Evolutionary conservation across 805 yeast species (phyloP).

Genomic region (Wickerhamomyces hampshirensis): DNA sequence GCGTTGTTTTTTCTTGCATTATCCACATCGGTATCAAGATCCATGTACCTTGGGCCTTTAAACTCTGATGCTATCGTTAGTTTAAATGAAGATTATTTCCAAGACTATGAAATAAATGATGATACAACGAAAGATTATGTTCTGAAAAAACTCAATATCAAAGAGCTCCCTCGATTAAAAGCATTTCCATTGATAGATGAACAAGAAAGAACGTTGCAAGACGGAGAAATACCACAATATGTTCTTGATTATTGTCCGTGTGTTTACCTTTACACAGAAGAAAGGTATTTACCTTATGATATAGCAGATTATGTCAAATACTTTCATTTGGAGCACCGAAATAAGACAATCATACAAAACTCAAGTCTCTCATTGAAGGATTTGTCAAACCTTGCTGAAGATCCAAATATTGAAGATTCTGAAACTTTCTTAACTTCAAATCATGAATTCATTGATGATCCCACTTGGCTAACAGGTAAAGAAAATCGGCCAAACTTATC

Average conservation of each 20-base stretch:
- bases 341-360: slow-evolving; percentile 40
- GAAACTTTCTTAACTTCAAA: slow-evolving; percentile 58
- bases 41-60: no score
- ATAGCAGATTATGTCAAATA: slow-evolving; percentile 62
- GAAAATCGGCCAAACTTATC: slow-evolving; percentile 62
- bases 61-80: background rate
- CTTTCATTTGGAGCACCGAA: slow-evolving; percentile 50
- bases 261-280: slow-evolving; percentile 87
- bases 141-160: slow-evolving; percentile 3
- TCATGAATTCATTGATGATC: slow-evolving; percentile 67
- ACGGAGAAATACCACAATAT: slow-evolving; percentile 60
- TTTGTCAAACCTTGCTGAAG: slow-evolving; percentile 19
- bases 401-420: slow-evolving; percentile 25
- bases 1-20: background rate
- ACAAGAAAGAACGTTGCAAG: slow-evolving; percentile 33
- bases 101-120: slow-evolving; percentile 8
- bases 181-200: slow-evolving; percentile 24
- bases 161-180: slow-evolving; percentile 33
- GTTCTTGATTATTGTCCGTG: slow-evolving; percentile 67
- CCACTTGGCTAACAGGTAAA: slow-evolving; percentile 82
- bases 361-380: slow-evolving; percentile 27
- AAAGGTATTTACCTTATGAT: slow-evolving; percentile 79
- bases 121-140: slow-evolving; percentile 7
- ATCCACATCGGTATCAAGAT: no score
- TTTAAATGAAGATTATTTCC: slow-evolving; percentile 15